These are phyloP conservation scores for Debaryomyces maramus DNA, from an alignment of 805 yeast species.

Conservation along the genomic window DNA sequence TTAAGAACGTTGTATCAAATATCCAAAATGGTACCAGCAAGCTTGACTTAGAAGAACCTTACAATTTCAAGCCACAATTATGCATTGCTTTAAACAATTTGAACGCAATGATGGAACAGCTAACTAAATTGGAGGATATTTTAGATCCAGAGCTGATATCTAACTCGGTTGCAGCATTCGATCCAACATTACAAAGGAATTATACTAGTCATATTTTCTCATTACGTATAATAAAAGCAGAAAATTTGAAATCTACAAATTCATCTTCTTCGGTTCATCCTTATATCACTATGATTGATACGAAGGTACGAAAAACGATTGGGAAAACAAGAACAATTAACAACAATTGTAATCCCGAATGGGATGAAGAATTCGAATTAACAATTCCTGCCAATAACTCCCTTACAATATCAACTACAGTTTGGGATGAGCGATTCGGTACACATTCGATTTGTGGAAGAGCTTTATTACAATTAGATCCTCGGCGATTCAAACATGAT, in stretches of 20 bases:
- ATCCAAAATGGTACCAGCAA: conserved; percentile 37
- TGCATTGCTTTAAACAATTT: conserved; percentile 79
- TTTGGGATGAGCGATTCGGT: conserved; percentile 66
- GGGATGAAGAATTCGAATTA: conserved; percentile 85
- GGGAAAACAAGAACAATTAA: conserved; percentile 69
- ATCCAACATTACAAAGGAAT: conserved; percentile 31
- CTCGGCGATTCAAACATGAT: conserved; percentile 61
- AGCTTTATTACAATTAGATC: conserved; percentile 58
- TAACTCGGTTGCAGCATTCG: conserved; percentile 32
- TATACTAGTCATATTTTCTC: conserved; percentile 58
- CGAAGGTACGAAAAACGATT: conserved; percentile 50
- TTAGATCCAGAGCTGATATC: conserved; percentile 61
- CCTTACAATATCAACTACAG: conserved; percentile 54
- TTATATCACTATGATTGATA: conserved; percentile 63
- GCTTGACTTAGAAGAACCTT: conserved; percentile 45
- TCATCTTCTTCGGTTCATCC: conserved; percentile 49
- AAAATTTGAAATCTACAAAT: conserved; percentile 51
- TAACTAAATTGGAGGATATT: conserved; percentile 53
- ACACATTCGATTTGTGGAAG: conserved; percentile 69
- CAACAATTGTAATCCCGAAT: conserved; percentile 67
- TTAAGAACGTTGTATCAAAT: conserved; percentile 49
- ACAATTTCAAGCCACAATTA: conserved; percentile 56
- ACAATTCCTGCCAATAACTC: conserved; percentile 40
- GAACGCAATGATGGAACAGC: conserved; percentile 47
- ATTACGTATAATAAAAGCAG: conserved; percentile 62